Conservation (phyloP, 441 rosid genomes). For the Gossypium gossypioides region DNA sequence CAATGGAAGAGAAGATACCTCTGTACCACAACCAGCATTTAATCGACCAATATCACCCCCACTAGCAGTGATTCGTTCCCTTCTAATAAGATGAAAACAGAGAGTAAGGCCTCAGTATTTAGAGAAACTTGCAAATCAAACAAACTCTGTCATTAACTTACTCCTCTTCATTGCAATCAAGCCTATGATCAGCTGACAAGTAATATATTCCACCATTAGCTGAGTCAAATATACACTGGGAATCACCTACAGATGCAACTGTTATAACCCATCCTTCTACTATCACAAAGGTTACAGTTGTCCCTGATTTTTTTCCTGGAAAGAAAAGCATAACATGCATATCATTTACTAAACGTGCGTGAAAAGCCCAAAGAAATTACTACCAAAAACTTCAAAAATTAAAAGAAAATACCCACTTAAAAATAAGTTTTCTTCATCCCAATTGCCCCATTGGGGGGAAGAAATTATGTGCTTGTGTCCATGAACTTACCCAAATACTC, state of each 20-base stretch:
- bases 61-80: constrained; percentile 80
- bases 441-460: background rate
- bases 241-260: constrained; percentile 97
- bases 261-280: constrained; percentile 86
- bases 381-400: background rate
- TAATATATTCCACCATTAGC: constrained; percentile 77
- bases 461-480: background rate
- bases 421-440: background rate
- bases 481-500: background rate
- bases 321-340: constrained; percentile 10
- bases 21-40: constrained; percentile 93
- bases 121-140: constrained; percentile 11
- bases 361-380: background rate
- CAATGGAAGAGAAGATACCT: constrained; percentile 41
- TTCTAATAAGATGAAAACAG: constrained; percentile 35
- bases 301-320: constrained; percentile 84
- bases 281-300: constrained; percentile 83
- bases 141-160: constrained; percentile 31
- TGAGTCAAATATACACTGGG: constrained; percentile 91
- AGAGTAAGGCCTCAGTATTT: constrained; percentile 14
- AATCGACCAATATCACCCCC: constrained; percentile 99
- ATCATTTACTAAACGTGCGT: background rate
- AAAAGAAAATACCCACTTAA: background rate
- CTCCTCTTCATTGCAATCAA: constrained; percentile 88
- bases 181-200: constrained; percentile 92